Percentiles rank a stretch among this genome's conserved stretches.
These are phyloP conservation scores for Aechmea fasciata DNA, from an alignment of 176 grass and related monocot species.

Conservation along the genomic window DNA sequence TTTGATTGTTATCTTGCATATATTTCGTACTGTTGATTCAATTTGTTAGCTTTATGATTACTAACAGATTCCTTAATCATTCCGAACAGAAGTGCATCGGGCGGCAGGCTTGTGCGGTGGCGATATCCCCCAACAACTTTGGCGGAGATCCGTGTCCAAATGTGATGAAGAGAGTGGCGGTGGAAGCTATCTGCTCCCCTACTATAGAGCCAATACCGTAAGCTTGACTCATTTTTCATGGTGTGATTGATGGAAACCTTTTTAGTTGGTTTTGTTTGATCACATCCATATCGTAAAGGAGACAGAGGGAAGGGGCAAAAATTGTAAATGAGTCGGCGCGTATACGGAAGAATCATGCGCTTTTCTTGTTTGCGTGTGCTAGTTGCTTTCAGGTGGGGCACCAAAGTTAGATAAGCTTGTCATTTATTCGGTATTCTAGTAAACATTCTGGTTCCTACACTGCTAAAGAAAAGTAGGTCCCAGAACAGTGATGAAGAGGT, in stretches of 20 bases:
- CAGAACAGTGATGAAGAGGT: slow-evolving; percentile 8
- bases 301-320: slow-evolving; percentile 23
- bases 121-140: slow-evolving; percentile 61
- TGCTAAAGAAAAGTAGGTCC: neutral
- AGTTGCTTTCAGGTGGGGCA: neutral
- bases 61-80: neutral
- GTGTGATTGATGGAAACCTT: neutral
- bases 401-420: neutral
- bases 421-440: neutral
- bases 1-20: neutral
- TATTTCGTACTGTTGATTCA: slow-evolving; percentile 1
- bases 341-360: neutral
- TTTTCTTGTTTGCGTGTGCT: neutral
- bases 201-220: slow-evolving; percentile 19
- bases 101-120: slow-evolving; percentile 47
- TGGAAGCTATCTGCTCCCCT: slow-evolving; percentile 59
- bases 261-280: slow-evolving; percentile 5
- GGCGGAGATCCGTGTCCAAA: slow-evolving; percentile 58
- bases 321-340: slow-evolving; percentile 54
- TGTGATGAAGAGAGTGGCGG: slow-evolving; percentile 70
- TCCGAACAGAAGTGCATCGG: slow-evolving; percentile 79
- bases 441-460: neutral
- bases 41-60: neutral
- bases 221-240: slow-evolving; percentile 13
- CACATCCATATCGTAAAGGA: neutral